Percentiles rank a stretch among this genome's conserved stretches.
Evolutionary conservation across 495 filamentous ascomycete species (phyloP).

Genomic region (Penicillium argentinense): DNA sequence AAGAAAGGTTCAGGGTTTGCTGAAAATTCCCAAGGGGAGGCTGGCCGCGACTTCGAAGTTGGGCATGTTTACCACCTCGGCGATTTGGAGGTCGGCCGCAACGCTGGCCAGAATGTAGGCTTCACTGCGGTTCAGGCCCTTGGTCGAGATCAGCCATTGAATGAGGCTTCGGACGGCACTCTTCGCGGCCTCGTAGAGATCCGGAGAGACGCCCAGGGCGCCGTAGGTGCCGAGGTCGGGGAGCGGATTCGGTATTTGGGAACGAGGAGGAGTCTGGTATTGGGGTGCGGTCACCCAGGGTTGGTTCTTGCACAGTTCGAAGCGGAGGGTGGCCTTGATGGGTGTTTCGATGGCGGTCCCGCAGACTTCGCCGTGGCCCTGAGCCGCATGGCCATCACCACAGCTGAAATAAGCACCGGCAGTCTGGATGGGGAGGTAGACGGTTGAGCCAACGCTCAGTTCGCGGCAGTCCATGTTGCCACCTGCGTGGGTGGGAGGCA

Average conservation of each 20-base stretch:
- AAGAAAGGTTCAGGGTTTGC: background rate
- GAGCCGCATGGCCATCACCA: slow-evolving; percentile 54
- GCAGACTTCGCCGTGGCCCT: slow-evolving; percentile 55
- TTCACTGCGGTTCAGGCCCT: slow-evolving; percentile 43
- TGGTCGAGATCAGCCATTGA: slow-evolving; percentile 45
- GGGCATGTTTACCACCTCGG: slow-evolving; percentile 51
- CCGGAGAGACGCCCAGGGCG: slow-evolving; percentile 42
- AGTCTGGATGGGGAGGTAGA: slow-evolving; percentile 50
- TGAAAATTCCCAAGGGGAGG: slow-evolving; percentile 46
- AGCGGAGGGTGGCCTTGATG: slow-evolving; percentile 45
- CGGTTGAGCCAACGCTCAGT: slow-evolving; percentile 40
- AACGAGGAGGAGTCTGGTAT: slow-evolving; percentile 35
- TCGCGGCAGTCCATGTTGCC: slow-evolving; percentile 54
- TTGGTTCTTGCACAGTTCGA: slow-evolving; percentile 45
- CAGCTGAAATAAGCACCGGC: slow-evolving; percentile 52
- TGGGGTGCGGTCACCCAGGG: slow-evolving; percentile 45
- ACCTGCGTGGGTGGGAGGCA: slow-evolving; percentile 51
- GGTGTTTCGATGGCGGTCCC: slow-evolving; percentile 56
- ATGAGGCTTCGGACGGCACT: slow-evolving; percentile 45
- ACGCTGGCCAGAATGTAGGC: slow-evolving; percentile 53
- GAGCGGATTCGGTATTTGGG: slow-evolving; percentile 25
- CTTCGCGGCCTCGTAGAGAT: slow-evolving; percentile 44
- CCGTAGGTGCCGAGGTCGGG: slow-evolving; percentile 46
- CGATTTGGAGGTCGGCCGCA: slow-evolving; percentile 45
- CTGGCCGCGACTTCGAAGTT: slow-evolving; percentile 48